Evolutionary conservation across 1,139 yeast species (phyloP), one percentile per base, ranked within the genome.

Genomic region (Geotrichum klebahnii): DNA sequence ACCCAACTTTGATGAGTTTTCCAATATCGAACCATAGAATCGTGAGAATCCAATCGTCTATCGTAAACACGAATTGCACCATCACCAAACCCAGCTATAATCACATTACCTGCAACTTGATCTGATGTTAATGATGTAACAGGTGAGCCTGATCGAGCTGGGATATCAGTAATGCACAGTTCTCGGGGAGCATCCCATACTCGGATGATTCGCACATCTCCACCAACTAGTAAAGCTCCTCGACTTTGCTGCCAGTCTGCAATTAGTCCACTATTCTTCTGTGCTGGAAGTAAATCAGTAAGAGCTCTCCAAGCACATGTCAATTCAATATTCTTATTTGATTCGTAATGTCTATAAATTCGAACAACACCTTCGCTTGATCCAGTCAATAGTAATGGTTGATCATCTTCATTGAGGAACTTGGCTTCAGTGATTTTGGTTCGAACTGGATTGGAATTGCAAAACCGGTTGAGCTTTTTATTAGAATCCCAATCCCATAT

Each of bases 171-270:
- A 48, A 86, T 74, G 64, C 96, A 84, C 50, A 85, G 73, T 64
- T 92, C 99, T 39, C 97, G 75, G 16, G 96, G 95, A 0, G 97
- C 97, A 69, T 92, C 98, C 98, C 98, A 92, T 1, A 90, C 76
- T 54, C 96, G 74, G 48, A 92, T 88, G 28, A 89, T 82, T 58
- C 90, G 87, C 9, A 88, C 96, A 71, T 92, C 98, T 44, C 99
- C 99, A 48, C 96, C 90, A 1, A 88, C 96, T 49, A 92, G 70
- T 40, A 92, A 71, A 1, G 96, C 81, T 0, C 99, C 99, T 56
- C 97, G 74, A 44, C 94, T 84, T 65, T 92, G 99, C 63, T 90
- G 97, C 98, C 99, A 92, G 61, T 92, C 97, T 4, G 92, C 81
- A 33, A 89, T 78, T 48, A 94, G 72, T 2, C 97, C 96, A 19